Percentiles rank a stretch among this genome's conserved stretches.
phyloP scores from a whole-genome alignment of 108 stramenopile genomes.

The Skeletonema costatum region DNA sequence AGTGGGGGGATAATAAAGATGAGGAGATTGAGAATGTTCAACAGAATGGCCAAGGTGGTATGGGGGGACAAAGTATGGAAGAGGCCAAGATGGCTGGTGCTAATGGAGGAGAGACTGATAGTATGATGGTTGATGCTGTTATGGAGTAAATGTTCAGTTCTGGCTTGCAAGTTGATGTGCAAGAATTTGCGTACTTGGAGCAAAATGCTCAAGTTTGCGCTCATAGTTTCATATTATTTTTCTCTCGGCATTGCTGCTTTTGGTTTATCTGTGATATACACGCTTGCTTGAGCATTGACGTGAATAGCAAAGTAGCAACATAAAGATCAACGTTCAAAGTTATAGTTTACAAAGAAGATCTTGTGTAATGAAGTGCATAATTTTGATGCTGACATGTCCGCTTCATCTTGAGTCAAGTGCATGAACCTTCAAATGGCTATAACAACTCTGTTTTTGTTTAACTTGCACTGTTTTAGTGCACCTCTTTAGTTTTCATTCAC shows the following conservation, averaged over 20 bases:
- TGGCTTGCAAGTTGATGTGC: not conserved
- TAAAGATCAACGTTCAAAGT: not conserved
- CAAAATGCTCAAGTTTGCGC: not conserved
- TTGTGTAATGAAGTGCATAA: not conserved
- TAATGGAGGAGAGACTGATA: not conserved
- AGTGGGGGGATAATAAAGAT: conserved; percentile 77
- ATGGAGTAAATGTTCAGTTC: not conserved
- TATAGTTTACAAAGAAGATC: not conserved
- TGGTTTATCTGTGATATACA: not conserved
- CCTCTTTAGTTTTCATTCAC: conserved; percentile 25
- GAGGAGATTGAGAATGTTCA: conserved; percentile 12
- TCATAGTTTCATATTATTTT: not conserved
- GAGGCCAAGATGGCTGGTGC: conserved; percentile 9
- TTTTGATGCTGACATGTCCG: too few species aligned
- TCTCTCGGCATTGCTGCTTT: not conserved
- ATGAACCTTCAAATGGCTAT: too few species aligned
- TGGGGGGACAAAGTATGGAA: conserved; percentile 10
- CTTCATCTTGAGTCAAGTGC: too few species aligned
- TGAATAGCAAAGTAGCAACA: not conserved
- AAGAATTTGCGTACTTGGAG: not conserved
- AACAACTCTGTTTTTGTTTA: too few species aligned
- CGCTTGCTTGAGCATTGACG: not conserved
- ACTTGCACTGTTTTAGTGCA: not conserved
- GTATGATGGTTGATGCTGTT: conserved; percentile 6
- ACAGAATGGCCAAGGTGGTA: conserved; percentile 19